A percentile compares a stretch with the other conserved stretches of the same genome.
phyloP scores from a whole-genome alignment of 148 eudicot species.

The Linanthus parryae region DNA sequence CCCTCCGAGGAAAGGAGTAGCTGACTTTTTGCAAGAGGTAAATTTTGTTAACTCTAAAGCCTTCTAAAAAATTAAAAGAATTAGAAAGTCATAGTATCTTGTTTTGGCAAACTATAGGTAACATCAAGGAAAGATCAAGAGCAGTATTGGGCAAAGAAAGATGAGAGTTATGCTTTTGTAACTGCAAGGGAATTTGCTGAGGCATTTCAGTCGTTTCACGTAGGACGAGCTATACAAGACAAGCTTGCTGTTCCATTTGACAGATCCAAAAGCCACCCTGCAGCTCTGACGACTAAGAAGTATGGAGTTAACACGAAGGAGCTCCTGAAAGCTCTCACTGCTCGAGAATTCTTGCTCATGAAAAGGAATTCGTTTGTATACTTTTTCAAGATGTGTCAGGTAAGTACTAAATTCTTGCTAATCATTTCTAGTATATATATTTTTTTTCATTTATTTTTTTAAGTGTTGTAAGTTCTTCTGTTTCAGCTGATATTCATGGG shows the following conservation, averaged over 20 bases:
- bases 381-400: constrained; percentile 22
- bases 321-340: constrained; percentile 24
- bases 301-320: constrained; percentile 24
- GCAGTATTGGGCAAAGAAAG: constrained; percentile 30
- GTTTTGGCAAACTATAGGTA: constrained; percentile 23
- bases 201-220: constrained; percentile 18
- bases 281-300: constrained; percentile 23
- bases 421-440: too few species aligned
- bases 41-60: neutral
- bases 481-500: constrained; percentile 45
- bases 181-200: constrained; percentile 19
- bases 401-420: too few species aligned
- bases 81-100: too few species aligned
- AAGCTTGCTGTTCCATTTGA: constrained; percentile 35
- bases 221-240: constrained; percentile 15
- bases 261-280: constrained; percentile 31
- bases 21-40: constrained; percentile 11
- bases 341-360: constrained; percentile 29
- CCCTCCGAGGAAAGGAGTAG: constrained; percentile 5
- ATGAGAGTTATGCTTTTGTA: constrained; percentile 18
- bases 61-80: too few species aligned
- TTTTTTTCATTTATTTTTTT: too few species aligned
- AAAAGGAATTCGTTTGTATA: constrained; percentile 33
- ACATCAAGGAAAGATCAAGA: constrained; percentile 41
- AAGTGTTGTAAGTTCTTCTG: too few species aligned